Evolutionary conservation across 495 filamentous ascomycete species (phyloP), one percentile per base, ranked within the genome.

Genomic region (Filosporella fistucella): DNA sequence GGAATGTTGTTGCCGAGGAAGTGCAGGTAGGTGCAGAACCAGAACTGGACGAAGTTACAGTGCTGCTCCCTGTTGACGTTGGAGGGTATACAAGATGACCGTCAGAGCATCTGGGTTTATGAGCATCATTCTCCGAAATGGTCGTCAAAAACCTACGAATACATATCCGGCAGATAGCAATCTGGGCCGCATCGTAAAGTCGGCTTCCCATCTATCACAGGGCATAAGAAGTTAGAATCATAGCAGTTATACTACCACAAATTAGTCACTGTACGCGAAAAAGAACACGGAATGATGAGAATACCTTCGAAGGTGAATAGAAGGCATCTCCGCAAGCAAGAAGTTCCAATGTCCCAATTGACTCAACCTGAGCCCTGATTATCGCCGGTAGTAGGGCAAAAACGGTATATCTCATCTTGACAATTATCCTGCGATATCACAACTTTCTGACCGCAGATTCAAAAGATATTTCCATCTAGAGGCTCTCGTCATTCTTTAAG

Each of bases 161-260:
- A 71, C 45, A 60, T 56, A 7, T 36, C 28, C 21, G 65, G 56
- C 12, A 60, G 46, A 54, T 72, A 72, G 48, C 69, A 72, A 42
- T 57, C 65, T 26, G 37, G 41, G 6, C 68, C 67, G 42, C 68
- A 72, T 50, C 49, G 56, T 20, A 70, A 54, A 14, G 60, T 69
- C 21, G 63, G 61, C 23, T 59, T 54, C 32, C 54, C 59, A 36
- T 66, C 48, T 14, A 63, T 20, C 9, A 72, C 56, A 2, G 69
- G 69, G 32, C 68, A 72, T 20, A 72, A 58, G 23, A 70, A 70
- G 26, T 65, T 45, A 4, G 45, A 40, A 40, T 63, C 55, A 38
- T 69, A 71, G 45, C 69, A 72, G n/a, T 68, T 71, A 42, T 72
- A 67, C 65, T 71, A 47, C 2, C 2, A 29, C 3, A 22, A 42